Conservation (phyloP, 176 grass and related monocot species). For the Musa troglodytarum region DNA sequence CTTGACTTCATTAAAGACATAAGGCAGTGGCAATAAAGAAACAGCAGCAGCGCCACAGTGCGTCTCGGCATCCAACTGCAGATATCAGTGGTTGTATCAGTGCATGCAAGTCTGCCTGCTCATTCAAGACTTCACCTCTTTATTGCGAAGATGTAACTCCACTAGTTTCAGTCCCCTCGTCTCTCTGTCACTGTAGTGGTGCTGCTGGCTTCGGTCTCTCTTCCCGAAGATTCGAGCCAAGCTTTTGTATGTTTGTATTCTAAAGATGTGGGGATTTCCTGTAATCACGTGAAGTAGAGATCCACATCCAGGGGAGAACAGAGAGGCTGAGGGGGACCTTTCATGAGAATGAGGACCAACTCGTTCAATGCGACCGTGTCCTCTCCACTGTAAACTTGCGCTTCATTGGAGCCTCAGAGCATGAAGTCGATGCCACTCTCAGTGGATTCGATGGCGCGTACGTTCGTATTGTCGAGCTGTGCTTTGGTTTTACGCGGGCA, state of each 20-base stretch:
- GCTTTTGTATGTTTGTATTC: background rate
- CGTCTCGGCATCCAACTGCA: too few species aligned
- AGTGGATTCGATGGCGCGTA: background rate
- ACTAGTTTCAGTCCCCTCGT: too few species aligned
- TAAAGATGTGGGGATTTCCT: background rate
- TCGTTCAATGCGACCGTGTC: background rate
- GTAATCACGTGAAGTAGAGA: conserved; percentile 13
- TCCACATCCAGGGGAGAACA: background rate
- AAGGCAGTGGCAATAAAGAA: too few species aligned
- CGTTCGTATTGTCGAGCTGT: too few species aligned
- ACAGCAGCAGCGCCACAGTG: too few species aligned
- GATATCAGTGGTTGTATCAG: too few species aligned
- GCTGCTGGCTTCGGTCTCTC: background rate
- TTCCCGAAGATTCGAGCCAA: conserved; percentile 19
- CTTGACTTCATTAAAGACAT: too few species aligned
- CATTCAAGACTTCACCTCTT: too few species aligned
- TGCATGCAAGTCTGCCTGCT: too few species aligned
- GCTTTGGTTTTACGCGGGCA: background rate
- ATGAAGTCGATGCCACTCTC: background rate
- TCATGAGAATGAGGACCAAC: conserved; percentile 23
- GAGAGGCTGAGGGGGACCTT: conserved; percentile 16
- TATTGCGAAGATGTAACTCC: too few species aligned
- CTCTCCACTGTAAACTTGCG: background rate
- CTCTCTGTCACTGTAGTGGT: too few species aligned
- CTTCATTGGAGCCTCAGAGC: background rate